These are phyloP conservation scores for Chrysosporium keratinophilum DNA, from an alignment of 2,329 filamentous ascomycete genomes.

Conservation along the genomic window DNA sequence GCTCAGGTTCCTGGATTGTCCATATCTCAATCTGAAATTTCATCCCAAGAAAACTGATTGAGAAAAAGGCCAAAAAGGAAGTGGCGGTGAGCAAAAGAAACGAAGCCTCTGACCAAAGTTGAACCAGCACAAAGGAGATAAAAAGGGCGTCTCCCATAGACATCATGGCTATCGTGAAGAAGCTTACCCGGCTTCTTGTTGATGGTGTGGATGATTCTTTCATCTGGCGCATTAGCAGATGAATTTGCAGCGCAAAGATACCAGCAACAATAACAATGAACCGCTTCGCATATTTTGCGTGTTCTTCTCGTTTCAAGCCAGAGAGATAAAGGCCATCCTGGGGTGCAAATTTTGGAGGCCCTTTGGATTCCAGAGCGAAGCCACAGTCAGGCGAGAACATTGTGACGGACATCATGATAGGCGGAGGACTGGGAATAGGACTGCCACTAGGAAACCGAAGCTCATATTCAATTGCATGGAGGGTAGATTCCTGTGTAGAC, in stretches of 20 bases:
- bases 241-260: conserved; percentile 44
- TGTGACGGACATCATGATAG: conserved; percentile 49
- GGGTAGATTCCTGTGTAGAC: conserved; percentile 26
- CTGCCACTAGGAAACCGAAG: conserved; percentile 50
- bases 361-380: conserved; percentile 53
- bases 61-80: conserved; percentile 50
- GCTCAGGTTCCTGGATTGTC: conserved; percentile 46
- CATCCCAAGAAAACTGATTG: conserved; percentile 53
- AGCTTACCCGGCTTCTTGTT: conserved; percentile 53
- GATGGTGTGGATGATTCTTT: conserved; percentile 56
- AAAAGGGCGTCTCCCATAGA: conserved; percentile 52
- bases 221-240: conserved; percentile 51
- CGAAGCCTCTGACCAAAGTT: conserved; percentile 46
- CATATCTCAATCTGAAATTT: conserved; percentile 59
- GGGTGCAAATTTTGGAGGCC: conserved; percentile 45
- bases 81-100: conserved; percentile 47
- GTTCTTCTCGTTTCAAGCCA: conserved; percentile 50
- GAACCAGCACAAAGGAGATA: conserved; percentile 45
- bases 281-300: conserved; percentile 42
- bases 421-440: conserved; percentile 41
- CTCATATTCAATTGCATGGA: conserved; percentile 49
- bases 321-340: conserved; percentile 43
- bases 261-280: conserved; percentile 45
- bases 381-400: conserved; percentile 58
- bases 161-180: conserved; percentile 53